Base-by-base conservation (phyloP, 2,329 filamentous ascomycete species). In the Emergomyces orientalis region DNA sequence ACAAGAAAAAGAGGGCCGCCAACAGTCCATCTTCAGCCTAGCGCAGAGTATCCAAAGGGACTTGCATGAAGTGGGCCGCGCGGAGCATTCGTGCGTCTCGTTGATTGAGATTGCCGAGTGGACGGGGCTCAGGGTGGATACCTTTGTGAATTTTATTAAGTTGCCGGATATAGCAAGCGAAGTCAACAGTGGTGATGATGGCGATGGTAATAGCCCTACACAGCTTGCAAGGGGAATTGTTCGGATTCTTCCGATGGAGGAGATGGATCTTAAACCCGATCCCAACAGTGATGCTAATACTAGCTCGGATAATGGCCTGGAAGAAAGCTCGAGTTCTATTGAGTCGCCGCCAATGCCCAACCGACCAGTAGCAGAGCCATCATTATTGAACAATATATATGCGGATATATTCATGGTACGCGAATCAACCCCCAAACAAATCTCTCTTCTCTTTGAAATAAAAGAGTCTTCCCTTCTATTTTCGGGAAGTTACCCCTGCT, bases 71-170 rank as follows among this genome's bases (percentile, higher is more conserved):
- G 87, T 96, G 43, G 82, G 80, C 25, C 80, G 67, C 32, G 74
- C 75, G 1, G 81, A 79, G 56, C 85, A 85, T 69, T 81, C 83
- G 0, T 77, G 77, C 1, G 85, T 85, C 0, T 85, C 85, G 1
- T 76, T 96, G 1, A 84, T 84, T 76, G 87, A 96, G 72, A 86
- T 96, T 45, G 75, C 80, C 25, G 74, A 80, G 19, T 96, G 91
- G 91, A 93, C 89, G 0, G 88, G 88, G 0, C 75, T 91, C 1
- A 78, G 74, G 61, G 74, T 96, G 0, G 83, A 89, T 67, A 86
- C 83, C 0, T 93, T 90, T 75, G 85, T 96, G 69, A 97, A 97
- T 72, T 94, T 96, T 67, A 74, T 96, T 22, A 85, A 80, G 60
- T 73, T 86, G 5, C 82, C 82, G 1, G 76, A 76, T 49, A 65